Conservation (phyloP, 2,329 filamentous ascomycete species). For the Cladosporium sp. region DNA sequence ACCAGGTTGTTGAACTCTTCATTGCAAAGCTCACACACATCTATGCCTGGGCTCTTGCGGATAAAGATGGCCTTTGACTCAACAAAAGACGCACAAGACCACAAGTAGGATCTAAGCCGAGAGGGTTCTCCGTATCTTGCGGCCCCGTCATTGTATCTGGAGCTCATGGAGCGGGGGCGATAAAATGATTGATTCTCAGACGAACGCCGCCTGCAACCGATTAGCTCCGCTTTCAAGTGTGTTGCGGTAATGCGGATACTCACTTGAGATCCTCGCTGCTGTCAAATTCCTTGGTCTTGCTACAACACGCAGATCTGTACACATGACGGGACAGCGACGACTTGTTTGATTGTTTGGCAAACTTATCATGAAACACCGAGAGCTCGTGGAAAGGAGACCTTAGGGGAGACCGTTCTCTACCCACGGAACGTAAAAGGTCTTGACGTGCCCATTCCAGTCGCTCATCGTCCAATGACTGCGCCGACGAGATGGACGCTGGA, state of each 20-base stretch:
- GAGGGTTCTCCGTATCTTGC: neutral
- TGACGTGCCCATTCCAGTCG: neutral
- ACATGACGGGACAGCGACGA: neutral
- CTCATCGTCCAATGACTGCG: neutral
- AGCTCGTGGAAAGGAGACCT: neutral
- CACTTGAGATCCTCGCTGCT: neutral
- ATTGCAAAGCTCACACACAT: no score
- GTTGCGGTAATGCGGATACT: neutral
- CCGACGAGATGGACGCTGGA: neutral
- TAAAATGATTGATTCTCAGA: neutral
- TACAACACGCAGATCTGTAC: neutral
- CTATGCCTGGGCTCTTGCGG: neutral
- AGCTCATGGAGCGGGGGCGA: neutral
- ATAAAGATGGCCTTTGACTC: neutral
- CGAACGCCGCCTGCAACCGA: neutral
- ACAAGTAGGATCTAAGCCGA: neutral
- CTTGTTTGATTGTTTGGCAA: neutral
- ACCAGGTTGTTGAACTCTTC: no score
- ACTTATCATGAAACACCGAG: neutral
- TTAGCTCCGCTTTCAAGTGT: neutral
- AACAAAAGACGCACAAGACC: neutral
- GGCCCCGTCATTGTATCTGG: no score
- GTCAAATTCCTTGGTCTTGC: neutral
- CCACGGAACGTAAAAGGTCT: neutral
- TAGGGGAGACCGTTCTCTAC: neutral